phyloP scores from a whole-genome alignment of 179 eudicot genomes.

The Corrigiola litoralis region DNA sequence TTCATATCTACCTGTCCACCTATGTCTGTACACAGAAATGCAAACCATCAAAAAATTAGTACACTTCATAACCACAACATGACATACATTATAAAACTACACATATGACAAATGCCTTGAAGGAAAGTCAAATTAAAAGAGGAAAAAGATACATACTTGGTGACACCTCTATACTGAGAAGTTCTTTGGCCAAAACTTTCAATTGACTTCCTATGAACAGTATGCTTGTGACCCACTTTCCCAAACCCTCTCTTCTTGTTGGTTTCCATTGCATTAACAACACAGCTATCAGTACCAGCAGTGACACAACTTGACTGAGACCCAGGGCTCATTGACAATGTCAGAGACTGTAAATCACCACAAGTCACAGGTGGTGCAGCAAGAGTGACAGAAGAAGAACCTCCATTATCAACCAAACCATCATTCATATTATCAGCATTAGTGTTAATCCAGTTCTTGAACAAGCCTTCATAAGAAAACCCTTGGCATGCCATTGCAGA shows the following conservation, averaged over 20 bases:
- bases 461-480: constrained; percentile 22
- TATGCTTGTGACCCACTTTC: constrained; percentile 36
- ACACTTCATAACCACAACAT: background rate
- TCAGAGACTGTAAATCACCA: constrained; percentile 51
- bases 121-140: no score
- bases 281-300: constrained; percentile 13
- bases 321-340: constrained; percentile 79
- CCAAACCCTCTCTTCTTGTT: constrained; percentile 45
- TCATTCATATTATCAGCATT: background rate
- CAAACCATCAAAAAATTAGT: background rate
- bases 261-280: constrained; percentile 20
- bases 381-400: background rate
- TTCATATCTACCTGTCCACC: constrained; percentile 83
- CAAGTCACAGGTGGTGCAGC: constrained; percentile 15
- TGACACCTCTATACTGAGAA: constrained; percentile 74
- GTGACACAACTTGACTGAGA: constrained; percentile 81
- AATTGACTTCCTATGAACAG: constrained; percentile 63
- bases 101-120: no score
- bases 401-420: constrained; percentile 19
- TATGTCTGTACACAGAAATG: constrained; percentile 37
- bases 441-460: constrained; percentile 11
- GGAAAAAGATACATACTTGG: constrained; percentile 37
- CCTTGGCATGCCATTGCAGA: constrained; percentile 36
- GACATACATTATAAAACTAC: no score
- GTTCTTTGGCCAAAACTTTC: constrained; percentile 87